A percentile compares a stretch with the other conserved stretches of the same genome.
These are phyloP conservation scores for Balansia obtecta DNA, from an alignment of 2,329 filamentous ascomycete genomes.

Conservation along the genomic window DNA sequence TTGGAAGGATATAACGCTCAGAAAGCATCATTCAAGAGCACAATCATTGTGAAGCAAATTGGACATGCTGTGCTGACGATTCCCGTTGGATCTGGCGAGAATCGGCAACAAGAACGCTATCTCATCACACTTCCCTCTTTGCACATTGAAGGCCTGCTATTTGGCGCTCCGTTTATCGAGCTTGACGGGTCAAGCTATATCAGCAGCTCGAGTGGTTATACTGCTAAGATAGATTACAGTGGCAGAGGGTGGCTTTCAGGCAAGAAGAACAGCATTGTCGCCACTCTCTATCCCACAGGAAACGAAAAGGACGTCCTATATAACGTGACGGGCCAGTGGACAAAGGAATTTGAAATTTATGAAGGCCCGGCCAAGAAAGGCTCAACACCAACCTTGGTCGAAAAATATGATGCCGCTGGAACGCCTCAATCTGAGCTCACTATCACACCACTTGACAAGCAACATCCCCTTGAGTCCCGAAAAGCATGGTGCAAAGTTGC, in stretches of 20 bases:
- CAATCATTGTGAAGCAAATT: constrained; percentile 90
- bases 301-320: constrained; percentile 65
- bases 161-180: constrained; percentile 79
- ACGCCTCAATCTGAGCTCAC: constrained; percentile 52
- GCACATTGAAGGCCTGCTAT: constrained; percentile 88
- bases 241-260: constrained; percentile 91
- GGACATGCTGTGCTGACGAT: constrained; percentile 78
- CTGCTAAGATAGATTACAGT: constrained; percentile 82
- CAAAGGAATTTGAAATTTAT: constrained; percentile 66
- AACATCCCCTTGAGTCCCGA: constrained; percentile 78
- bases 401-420: constrained; percentile 47
- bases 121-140: constrained; percentile 83
- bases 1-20: constrained; percentile 90
- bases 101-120: constrained; percentile 50
- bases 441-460: constrained; percentile 60
- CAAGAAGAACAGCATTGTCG: constrained; percentile 86
- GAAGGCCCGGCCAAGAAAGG: constrained; percentile 45
- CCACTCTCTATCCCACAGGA: constrained; percentile 57
- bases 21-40: constrained; percentile 86
- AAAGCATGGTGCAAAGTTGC: constrained; percentile 83
- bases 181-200: constrained; percentile 79
- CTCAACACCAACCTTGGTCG: constrained; percentile 35
- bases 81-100: constrained; percentile 29
- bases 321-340: constrained; percentile 86
- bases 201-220: constrained; percentile 73